phyloP scores from a whole-genome alignment of 169 alveolate species.

The Babesia divergens region DNA sequence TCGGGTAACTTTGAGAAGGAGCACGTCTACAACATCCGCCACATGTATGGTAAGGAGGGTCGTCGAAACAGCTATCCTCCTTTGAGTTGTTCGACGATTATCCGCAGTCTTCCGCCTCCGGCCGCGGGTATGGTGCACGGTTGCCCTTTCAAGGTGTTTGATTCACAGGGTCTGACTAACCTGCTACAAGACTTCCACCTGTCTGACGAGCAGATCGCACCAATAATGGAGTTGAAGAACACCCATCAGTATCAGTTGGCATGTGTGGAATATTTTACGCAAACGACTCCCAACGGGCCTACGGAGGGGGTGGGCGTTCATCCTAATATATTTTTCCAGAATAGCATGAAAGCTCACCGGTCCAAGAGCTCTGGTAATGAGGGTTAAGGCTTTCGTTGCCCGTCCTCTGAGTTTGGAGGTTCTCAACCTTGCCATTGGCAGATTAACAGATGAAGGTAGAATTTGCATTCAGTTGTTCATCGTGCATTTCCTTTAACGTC shows the following conservation, averaged over 20 bases:
- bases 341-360: slow-evolving; percentile 66
- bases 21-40: slow-evolving; percentile 88
- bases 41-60: slow-evolving; percentile 93
- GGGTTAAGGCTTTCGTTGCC: no score
- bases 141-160: slow-evolving; percentile 88
- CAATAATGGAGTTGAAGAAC: slow-evolving; percentile 70
- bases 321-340: slow-evolving; percentile 82
- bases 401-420: no score
- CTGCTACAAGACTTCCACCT: slow-evolving; percentile 54
- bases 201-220: slow-evolving; percentile 55
- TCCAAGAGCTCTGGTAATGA: no score
- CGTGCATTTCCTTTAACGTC: no score
- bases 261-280: slow-evolving; percentile 81
- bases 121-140: slow-evolving; percentile 80
- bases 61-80: slow-evolving; percentile 89
- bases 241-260: slow-evolving; percentile 84
- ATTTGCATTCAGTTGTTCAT: no score
- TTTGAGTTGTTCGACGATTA: slow-evolving; percentile 85
- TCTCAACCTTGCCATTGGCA: no score
- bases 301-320: slow-evolving; percentile 90
- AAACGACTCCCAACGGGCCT: slow-evolving; percentile 79
- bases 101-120: slow-evolving; percentile 77
- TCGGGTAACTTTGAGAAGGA: slow-evolving; percentile 83
- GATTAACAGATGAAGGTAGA: no score
- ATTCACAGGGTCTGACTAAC: not conserved